These are phyloP conservation scores for Podaxis sp. DNA, from an alignment of 768 basidiomycete genomes.

Conservation along the genomic window DNA sequence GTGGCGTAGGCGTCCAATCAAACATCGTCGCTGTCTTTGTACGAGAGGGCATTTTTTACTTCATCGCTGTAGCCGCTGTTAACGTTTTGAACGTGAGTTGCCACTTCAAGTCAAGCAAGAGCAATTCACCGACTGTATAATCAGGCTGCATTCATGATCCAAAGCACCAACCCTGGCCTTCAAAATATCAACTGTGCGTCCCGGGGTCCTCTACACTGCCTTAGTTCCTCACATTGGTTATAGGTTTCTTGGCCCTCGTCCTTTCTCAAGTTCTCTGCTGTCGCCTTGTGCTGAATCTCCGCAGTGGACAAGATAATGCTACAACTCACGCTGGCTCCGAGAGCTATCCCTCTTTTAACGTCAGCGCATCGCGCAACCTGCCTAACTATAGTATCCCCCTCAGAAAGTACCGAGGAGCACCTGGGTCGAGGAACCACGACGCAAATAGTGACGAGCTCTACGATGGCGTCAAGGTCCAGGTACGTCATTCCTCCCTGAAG, in stretches of 20 bases:
- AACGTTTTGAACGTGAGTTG: constrained; percentile 19
- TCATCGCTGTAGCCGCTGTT: constrained; percentile 17
- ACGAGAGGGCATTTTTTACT: constrained; percentile 19
- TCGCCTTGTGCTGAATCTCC: constrained; percentile 18
- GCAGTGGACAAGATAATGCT: neutral
- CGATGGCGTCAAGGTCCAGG: constrained; percentile 20
- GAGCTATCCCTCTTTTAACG: constrained; percentile 8
- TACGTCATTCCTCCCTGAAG: neutral
- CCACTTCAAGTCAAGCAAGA: neutral
- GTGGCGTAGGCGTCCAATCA: constrained; percentile 4
- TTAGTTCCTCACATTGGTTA: neutral
- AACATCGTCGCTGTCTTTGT: constrained; percentile 16
- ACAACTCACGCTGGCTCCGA: neutral
- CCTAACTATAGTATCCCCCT: constrained; percentile 17
- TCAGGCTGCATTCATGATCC: constrained; percentile 21
- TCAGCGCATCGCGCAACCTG: constrained; percentile 4
- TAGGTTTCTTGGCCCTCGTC: constrained; percentile 19
- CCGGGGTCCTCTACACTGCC: neutral
- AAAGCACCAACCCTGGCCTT: constrained; percentile 16
- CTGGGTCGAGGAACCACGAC: constrained; percentile 3
- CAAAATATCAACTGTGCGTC: constrained; percentile 20
- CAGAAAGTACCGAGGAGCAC: constrained; percentile 11
- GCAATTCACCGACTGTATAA: neutral
- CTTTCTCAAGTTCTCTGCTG: constrained; percentile 20
- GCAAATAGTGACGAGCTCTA: constrained; percentile 8